A percentile compares a stretch with the other conserved stretches of the same genome.
These are phyloP conservation scores for Aaosphaeria pasadenensis DNA, from an alignment of 2,329 filamentous ascomycete species.

Conservation along the genomic window DNA sequence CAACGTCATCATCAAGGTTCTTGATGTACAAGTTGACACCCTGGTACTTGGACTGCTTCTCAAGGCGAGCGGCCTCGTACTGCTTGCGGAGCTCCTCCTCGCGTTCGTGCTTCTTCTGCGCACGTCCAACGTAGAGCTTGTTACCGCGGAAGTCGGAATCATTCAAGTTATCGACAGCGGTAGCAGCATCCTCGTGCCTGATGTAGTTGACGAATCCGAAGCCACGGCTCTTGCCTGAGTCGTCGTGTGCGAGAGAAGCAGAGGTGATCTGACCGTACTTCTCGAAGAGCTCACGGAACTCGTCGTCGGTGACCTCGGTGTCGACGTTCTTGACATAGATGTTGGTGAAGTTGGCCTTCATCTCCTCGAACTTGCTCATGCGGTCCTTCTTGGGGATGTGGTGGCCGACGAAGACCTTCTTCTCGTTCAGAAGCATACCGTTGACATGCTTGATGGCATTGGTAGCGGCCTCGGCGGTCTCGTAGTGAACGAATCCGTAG, in stretches of 20 bases:
- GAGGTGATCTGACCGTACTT: slow-evolving; percentile 93
- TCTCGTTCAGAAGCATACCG: slow-evolving; percentile 99
- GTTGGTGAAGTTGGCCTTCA: slow-evolving; percentile 99
- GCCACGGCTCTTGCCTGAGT: slow-evolving; percentile 85
- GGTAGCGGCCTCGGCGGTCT: slow-evolving; percentile 94
- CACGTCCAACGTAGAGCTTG: slow-evolving; percentile 95
- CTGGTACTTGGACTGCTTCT: slow-evolving; percentile 99
- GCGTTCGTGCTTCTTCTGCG: slow-evolving; percentile 99
- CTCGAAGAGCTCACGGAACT: slow-evolving; percentile 92
- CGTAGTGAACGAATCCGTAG: slow-evolving; percentile 99
- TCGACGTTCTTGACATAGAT: slow-evolving; percentile 99
- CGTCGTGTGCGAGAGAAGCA: slow-evolving; percentile 87
- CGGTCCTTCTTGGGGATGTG: slow-evolving; percentile 99
- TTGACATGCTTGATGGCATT: slow-evolving; percentile 99
- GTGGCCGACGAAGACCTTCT: slow-evolving; percentile 99
- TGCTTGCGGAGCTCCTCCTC: slow-evolving; percentile 99
- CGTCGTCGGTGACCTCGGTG: slow-evolving; percentile 79
- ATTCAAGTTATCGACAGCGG: slow-evolving; percentile 89
- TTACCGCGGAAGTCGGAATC: slow-evolving; percentile 89
- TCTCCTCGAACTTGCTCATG: slow-evolving; percentile 99
- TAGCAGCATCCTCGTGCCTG: slow-evolving; percentile 80
- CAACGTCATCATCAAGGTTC: slow-evolving; percentile 94
- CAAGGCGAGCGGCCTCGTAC: slow-evolving; percentile 93
- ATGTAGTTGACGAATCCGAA: slow-evolving; percentile 97
- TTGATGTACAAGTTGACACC: slow-evolving; percentile 99